phyloP scores from a whole-genome alignment of 83 land plant genomes.

The Picea abies region DNA sequence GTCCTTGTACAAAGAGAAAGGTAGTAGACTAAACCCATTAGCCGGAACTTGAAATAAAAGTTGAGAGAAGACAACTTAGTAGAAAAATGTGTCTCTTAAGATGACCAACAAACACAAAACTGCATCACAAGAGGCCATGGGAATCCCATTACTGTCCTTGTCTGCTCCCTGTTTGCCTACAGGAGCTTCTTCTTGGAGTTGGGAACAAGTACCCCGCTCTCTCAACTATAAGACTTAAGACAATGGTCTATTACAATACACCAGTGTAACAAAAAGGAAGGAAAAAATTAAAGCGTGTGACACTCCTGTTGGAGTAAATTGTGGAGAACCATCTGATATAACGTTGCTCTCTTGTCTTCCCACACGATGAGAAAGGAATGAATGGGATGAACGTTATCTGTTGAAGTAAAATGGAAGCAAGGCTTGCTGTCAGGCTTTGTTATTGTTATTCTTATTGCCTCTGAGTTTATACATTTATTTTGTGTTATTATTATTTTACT shows the following conservation, averaged over 20 bases:
- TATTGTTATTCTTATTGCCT: background rate
- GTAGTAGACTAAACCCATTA: background rate
- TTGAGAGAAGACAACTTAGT: background rate
- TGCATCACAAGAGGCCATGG: background rate
- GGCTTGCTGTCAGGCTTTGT: background rate
- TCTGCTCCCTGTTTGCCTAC: background rate
- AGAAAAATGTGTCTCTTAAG: background rate
- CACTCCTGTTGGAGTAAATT: background rate
- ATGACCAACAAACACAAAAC: background rate
- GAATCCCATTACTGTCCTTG: slow-evolving; percentile 6
- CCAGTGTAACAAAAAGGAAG: background rate
- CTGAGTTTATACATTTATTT: background rate
- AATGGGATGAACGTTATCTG: background rate
- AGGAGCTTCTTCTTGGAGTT: background rate
- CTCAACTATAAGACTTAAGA: too few species aligned
- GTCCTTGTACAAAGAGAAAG: background rate
- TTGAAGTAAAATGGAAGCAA: slow-evolving; percentile 5
- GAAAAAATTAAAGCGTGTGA: background rate
- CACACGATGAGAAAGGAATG: background rate
- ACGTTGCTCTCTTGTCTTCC: too few species aligned
- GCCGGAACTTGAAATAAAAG: background rate
- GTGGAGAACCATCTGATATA: too few species aligned
- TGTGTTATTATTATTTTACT: background rate
- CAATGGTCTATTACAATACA: background rate
- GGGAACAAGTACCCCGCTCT: too few species aligned